Conservation (phyloP, 2,329 filamentous ascomycete genomes). For the Talaromyces funiculosus region DNA sequence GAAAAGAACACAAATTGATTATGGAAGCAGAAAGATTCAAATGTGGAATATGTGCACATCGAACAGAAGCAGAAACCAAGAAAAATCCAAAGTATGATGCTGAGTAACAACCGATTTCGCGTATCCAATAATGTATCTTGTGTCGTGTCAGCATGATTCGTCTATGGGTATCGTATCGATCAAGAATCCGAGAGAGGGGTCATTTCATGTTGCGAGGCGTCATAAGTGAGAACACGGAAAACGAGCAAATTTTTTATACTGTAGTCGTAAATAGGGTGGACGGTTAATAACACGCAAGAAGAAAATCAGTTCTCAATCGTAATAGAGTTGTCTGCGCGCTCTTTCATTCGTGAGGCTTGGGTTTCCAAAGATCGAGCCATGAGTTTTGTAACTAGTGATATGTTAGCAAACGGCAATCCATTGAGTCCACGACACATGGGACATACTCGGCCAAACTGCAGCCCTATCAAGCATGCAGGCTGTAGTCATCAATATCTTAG, state of each 20-base stretch:
- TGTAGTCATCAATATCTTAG: conserved; percentile 76
- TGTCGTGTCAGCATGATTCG: conserved; percentile 11
- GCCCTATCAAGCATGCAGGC: conserved; percentile 83
- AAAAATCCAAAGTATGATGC: not conserved
- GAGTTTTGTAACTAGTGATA: conserved; percentile 56
- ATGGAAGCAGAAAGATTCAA: not conserved
- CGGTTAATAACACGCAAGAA: conserved; percentile 2
- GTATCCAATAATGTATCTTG: not conserved
- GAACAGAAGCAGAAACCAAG: not conserved
- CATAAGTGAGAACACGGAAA: conserved; percentile 2
- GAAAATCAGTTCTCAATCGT: conserved; percentile 25
- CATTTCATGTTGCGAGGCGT: conserved; percentile 8
- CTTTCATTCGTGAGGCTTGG: conserved; percentile 59
- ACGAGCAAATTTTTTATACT: conserved; percentile 4
- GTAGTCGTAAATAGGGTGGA: conserved; percentile 1
- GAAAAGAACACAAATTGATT: not conserved
- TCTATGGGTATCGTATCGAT: conserved; percentile 14
- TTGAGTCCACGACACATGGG: conserved; percentile 31
- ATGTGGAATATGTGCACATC: not conserved
- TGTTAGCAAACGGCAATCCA: not conserved
- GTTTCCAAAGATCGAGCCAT: conserved; percentile 62
- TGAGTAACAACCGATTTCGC: not conserved
- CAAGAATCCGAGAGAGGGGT: conserved; percentile 1
- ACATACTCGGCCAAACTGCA: conserved; percentile 84
- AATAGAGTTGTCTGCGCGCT: conserved; percentile 45